A percentile compares a stretch with the other conserved stretches of the same genome.
Evolutionary conservation across 2,329 filamentous ascomycete genomes (phyloP).

Genomic region (Coniochaeta sp.): DNA sequence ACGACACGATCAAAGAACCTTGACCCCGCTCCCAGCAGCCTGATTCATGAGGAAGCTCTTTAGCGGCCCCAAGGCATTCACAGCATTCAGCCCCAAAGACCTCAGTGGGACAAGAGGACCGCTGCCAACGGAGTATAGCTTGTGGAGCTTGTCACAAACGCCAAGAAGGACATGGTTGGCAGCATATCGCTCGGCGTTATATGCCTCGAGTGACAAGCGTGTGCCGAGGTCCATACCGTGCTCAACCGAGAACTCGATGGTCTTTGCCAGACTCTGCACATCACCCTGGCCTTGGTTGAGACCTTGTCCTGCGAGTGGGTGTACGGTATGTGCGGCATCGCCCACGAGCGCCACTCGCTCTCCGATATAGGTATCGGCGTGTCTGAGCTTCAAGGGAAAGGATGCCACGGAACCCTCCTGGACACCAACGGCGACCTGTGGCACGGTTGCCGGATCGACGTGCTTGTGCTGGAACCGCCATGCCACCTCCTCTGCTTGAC

Average conservation of each 20-base stretch:
- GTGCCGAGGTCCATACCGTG: constrained; percentile 86
- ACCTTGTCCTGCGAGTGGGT: constrained; percentile 90
- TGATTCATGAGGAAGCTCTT: constrained; percentile 84
- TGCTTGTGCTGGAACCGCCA: constrained; percentile 74
- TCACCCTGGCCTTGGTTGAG: constrained; percentile 91
- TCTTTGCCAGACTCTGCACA: constrained; percentile 67
- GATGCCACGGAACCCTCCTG: constrained; percentile 77
- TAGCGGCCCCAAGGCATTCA: constrained; percentile 66
- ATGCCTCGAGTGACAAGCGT: constrained; percentile 69
- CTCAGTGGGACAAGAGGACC: constrained; percentile 75
- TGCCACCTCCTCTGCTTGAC: constrained; percentile 66
- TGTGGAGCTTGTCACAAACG: constrained; percentile 84
- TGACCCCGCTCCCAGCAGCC: constrained; percentile 47
- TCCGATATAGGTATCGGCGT: constrained; percentile 87
- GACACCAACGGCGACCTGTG: constrained; percentile 59
- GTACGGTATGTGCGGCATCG: constrained; percentile 90
- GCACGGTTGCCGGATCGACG: constrained; percentile 45
- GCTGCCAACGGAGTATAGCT: constrained; percentile 74
- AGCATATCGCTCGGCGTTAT: constrained; percentile 73
- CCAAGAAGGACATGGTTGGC: constrained; percentile 74
- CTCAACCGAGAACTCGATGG: constrained; percentile 67
- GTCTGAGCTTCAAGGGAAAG: constrained; percentile 84
- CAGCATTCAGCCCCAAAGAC: constrained; percentile 66
- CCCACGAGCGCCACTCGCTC: constrained; percentile 89
- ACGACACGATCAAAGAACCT: constrained; percentile 23